A percentile compares a stretch with the other conserved stretches of the same genome.
Conservation (phyloP, 305 asterid genomes). For the Ruellia speciosa region DNA sequence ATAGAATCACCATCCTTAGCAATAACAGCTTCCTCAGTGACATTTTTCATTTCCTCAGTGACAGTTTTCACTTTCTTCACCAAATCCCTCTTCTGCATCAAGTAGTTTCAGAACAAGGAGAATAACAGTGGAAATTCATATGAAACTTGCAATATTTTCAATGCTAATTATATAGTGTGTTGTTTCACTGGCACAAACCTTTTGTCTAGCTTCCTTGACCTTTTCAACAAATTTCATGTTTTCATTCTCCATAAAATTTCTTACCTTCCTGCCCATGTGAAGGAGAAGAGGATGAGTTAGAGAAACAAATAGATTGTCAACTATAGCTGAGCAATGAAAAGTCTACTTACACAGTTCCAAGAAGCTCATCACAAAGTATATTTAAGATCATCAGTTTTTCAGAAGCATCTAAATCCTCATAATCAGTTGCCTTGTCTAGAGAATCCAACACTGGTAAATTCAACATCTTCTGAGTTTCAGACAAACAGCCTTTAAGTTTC, state of each 20-base stretch:
- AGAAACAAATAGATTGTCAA: neutral
- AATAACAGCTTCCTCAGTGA: slow-evolving; percentile 33
- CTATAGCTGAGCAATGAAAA: slow-evolving; percentile 5
- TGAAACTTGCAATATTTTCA: slow-evolving; percentile 1
- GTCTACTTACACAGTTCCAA: slow-evolving; percentile 56
- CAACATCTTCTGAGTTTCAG: slow-evolving; percentile 37
- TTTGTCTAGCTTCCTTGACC: slow-evolving; percentile 48
- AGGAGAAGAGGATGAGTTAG: slow-evolving; percentile 1
- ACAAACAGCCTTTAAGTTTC: slow-evolving; percentile 42
- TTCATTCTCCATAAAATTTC: slow-evolving; percentile 61
- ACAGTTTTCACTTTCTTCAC: too few species aligned
- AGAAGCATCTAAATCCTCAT: slow-evolving; percentile 50
- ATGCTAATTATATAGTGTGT: slow-evolving; percentile 39
- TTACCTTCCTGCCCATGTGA: slow-evolving; percentile 35
- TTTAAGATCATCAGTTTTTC: slow-evolving; percentile 58
- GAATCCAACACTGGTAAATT: slow-evolving; percentile 32
- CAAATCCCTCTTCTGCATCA: slow-evolving; percentile 53
- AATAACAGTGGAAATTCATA: neutral
- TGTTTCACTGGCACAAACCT: slow-evolving; percentile 54
- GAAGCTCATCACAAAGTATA: slow-evolving; percentile 73
- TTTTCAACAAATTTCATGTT: slow-evolving; percentile 35
- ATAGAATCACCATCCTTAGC: slow-evolving; percentile 14
- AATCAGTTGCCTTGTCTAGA: slow-evolving; percentile 40
- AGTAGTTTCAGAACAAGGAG: neutral
- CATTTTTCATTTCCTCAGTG: slow-evolving; percentile 48